phyloP scores from a whole-genome alignment of 2,329 filamentous ascomycete species.

The Graphiopsis chlorocephala region DNA sequence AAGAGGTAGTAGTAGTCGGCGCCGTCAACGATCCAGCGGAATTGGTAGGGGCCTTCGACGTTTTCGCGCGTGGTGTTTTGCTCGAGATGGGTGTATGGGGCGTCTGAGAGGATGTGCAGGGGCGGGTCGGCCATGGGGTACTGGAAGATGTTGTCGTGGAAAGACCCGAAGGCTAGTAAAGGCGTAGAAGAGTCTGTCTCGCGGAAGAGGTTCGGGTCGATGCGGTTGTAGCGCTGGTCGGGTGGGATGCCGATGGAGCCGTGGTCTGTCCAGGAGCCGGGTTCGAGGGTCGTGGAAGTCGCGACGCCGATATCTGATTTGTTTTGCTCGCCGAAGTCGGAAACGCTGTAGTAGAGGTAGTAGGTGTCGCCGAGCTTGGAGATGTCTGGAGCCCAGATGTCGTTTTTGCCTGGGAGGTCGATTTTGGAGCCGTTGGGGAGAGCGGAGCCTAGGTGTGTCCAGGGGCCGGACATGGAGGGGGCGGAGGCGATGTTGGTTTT shows the following conservation, averaged over 20 bases:
- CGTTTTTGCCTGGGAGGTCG: slow-evolving; percentile 44
- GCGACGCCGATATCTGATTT: slow-evolving; percentile 61
- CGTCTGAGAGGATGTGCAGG: slow-evolving; percentile 25
- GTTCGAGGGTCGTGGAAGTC: slow-evolving; percentile 48
- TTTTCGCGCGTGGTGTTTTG: slow-evolving; percentile 49
- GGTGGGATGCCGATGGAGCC: slow-evolving; percentile 57
- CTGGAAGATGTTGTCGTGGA: slow-evolving; percentile 65
- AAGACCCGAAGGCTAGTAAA: slow-evolving; percentile 56
- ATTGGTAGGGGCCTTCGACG: slow-evolving; percentile 57
- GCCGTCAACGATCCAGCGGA: slow-evolving; percentile 42
- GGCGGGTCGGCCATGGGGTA: slow-evolving; percentile 44
- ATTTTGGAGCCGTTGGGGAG: slow-evolving; percentile 49
- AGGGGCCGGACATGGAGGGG: slow-evolving; percentile 47
- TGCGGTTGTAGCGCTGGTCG: slow-evolving; percentile 42
- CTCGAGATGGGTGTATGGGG: slow-evolving; percentile 47
- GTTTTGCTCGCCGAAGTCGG: slow-evolving; percentile 57
- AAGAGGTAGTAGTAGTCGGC: slow-evolving; percentile 57
- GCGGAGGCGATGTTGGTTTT: slow-evolving; percentile 49
- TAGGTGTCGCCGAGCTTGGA: slow-evolving; percentile 56
- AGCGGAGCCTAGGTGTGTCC: slow-evolving; percentile 47
- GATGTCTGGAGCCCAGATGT: slow-evolving; percentile 63
- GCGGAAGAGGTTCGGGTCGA: slow-evolving; percentile 49
- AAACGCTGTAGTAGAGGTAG: slow-evolving; percentile 64
- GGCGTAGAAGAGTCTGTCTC: slow-evolving; percentile 44
- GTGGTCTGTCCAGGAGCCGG: slow-evolving; percentile 59